Evolutionary conservation across 176 grass and related monocot genomes (phyloP).

Genomic region (Oryza punctata): DNA sequence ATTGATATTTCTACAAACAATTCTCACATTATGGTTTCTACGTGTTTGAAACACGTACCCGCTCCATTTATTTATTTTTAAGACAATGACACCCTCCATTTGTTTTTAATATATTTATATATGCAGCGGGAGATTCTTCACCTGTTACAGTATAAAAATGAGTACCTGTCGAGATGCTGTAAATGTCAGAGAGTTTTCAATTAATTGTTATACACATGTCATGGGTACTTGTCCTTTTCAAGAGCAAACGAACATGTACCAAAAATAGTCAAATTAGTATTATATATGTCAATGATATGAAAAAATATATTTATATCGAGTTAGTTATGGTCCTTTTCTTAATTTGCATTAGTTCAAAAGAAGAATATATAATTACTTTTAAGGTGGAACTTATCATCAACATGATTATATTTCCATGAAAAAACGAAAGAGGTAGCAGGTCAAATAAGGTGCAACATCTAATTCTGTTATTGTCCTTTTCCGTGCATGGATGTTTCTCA

Average conservation of each 20-base stretch:
- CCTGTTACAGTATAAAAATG: neutral
- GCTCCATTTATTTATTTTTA: no score
- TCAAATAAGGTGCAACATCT: slow-evolving; percentile 1
- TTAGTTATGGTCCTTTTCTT: slow-evolving; percentile 34
- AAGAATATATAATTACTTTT: neutral
- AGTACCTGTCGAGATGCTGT: no score
- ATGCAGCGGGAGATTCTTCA: neutral
- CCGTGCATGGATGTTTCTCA: neutral
- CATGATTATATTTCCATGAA: neutral
- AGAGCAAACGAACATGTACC: neutral
- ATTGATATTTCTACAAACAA: no score
- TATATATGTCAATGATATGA: slow-evolving; percentile 5
- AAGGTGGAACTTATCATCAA: slow-evolving; percentile 4
- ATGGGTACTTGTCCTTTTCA: neutral
- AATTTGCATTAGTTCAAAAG: neutral
- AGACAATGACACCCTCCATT: neutral
- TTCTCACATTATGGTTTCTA: neutral
- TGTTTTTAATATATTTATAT: neutral
- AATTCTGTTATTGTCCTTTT: slow-evolving; percentile 8
- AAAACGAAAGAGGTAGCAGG: neutral
- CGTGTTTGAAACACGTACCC: neutral
- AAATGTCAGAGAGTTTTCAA: neutral
- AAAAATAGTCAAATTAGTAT: slow-evolving; percentile 34
- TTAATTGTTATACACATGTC: neutral
- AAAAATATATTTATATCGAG: slow-evolving; percentile 18